phyloP scores from a whole-genome alignment of 2,329 filamentous ascomycete genomes.

The Microdochium trichocladiopsis region DNA sequence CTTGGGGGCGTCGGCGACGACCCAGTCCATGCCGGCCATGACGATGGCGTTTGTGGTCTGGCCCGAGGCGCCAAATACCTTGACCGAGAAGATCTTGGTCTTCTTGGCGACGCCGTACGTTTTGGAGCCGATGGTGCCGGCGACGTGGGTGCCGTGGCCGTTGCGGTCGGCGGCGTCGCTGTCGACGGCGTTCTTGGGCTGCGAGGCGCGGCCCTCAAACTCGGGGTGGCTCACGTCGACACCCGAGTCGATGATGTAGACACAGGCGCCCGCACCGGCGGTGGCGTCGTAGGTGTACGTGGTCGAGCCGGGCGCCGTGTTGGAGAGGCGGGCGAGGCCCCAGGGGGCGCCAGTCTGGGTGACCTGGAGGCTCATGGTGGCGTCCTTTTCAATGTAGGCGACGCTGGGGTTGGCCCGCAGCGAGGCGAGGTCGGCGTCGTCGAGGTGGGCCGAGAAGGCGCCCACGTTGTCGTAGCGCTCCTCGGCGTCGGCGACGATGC shows the following conservation, averaged over 20 bases:
- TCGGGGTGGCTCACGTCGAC: slow-evolving; percentile 25
- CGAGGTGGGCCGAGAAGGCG: slow-evolving; percentile 1
- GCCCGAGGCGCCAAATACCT: slow-evolving; percentile 7
- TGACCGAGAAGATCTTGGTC: slow-evolving; percentile 8
- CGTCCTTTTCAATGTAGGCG: slow-evolving; percentile 20
- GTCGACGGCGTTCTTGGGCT: slow-evolving; percentile 10
- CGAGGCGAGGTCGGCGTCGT: background rate
- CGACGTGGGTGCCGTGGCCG: slow-evolving; percentile 30
- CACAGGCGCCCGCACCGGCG: slow-evolving; percentile 17
- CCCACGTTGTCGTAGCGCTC: background rate
- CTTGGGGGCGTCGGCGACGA: slow-evolving; percentile 5
- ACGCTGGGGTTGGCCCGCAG: slow-evolving; percentile 9
- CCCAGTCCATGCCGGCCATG: slow-evolving; percentile 24
- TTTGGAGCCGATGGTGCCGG: slow-evolving; percentile 7
- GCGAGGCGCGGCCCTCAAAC: slow-evolving; percentile 16
- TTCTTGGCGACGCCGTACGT: slow-evolving; percentile 13
- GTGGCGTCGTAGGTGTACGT: slow-evolving; percentile 13
- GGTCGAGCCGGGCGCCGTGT: slow-evolving; percentile 4
- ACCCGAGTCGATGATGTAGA: slow-evolving; percentile 37
- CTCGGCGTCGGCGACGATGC: slow-evolving; percentile 8
- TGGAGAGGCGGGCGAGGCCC: slow-evolving; percentile 15
- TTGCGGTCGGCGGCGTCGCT: slow-evolving; percentile 13
- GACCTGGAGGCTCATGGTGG: slow-evolving; percentile 14
- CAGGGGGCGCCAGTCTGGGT: slow-evolving; percentile 19
- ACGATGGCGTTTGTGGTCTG: slow-evolving; percentile 20